Evolutionary conservation across 2,329 filamentous ascomycete species (phyloP).

Genomic region (Cladosporium sp.): DNA sequence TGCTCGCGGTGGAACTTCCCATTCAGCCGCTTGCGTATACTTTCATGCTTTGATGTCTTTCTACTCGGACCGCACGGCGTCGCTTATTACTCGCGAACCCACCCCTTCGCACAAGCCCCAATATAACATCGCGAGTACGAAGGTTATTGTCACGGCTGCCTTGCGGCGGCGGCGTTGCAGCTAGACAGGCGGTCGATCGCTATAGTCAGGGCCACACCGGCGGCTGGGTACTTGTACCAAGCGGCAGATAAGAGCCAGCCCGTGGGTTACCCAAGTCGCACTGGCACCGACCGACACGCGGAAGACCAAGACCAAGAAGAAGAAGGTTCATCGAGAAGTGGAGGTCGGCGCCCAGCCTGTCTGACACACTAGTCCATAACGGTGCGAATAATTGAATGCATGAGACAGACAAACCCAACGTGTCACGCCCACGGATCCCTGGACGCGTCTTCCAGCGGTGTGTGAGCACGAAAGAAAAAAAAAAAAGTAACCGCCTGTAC

Average conservation of each 20-base stretch:
- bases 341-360: slow-evolving; percentile 3
- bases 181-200: slow-evolving; percentile 10
- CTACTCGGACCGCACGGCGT: slow-evolving; percentile 12
- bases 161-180: slow-evolving; percentile 9
- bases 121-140: slow-evolving; percentile 10
- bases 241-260: background rate
- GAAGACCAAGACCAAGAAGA: no score
- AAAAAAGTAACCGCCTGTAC: no score
- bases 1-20: background rate
- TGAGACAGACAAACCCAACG: slow-evolving; percentile 3
- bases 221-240: no score
- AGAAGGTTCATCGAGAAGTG: slow-evolving; percentile 13
- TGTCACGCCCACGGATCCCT: slow-evolving; percentile 11
- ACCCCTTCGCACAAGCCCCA: slow-evolving; percentile 1
- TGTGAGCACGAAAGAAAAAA: background rate
- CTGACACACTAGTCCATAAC: slow-evolving; percentile 2
- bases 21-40: slow-evolving; percentile 6
- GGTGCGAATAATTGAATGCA: slow-evolving; percentile 9
- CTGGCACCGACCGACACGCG: slow-evolving; percentile 12
- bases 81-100: slow-evolving; percentile 5
- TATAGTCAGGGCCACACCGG: background rate
- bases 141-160: slow-evolving; percentile 4
- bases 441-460: slow-evolving; percentile 1
- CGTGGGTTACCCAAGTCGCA: slow-evolving; percentile 6
- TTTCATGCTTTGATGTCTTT: background rate